Evolutionary conservation across 2,329 filamentous ascomycete genomes (phyloP).

Genomic region (Aspergillus calidoustus): DNA sequence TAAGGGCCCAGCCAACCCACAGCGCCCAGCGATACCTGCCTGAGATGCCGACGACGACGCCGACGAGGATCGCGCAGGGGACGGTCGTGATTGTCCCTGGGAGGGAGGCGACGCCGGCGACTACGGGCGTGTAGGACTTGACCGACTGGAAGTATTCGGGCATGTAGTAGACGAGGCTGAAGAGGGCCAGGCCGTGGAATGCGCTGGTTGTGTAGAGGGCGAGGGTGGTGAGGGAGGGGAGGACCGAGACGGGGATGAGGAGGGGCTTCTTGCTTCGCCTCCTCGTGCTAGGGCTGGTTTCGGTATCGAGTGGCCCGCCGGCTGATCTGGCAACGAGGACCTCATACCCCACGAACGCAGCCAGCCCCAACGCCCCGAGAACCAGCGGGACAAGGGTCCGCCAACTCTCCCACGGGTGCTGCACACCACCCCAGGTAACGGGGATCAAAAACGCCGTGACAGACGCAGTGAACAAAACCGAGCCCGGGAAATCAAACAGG

Average conservation of each 20-base stretch:
- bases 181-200: slow-evolving; percentile 20
- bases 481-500: slow-evolving; percentile 36
- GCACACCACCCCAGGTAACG: slow-evolving; percentile 35
- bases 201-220: slow-evolving; percentile 13
- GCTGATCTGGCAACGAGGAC: slow-evolving; percentile 27
- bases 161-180: slow-evolving; percentile 37
- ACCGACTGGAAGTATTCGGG: slow-evolving; percentile 55
- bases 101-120: slow-evolving; percentile 37
- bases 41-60: slow-evolving; percentile 36
- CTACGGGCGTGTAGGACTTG: slow-evolving; percentile 34
- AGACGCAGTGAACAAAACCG: slow-evolving; percentile 31
- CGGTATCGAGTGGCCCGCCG: no score
- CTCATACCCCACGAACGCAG: slow-evolving; percentile 28
- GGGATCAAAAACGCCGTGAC: slow-evolving; percentile 36
- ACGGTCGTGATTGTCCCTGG: slow-evolving; percentile 31
- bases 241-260: slow-evolving; percentile 50
- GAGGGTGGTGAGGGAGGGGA: slow-evolving; percentile 47
- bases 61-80: slow-evolving; percentile 33
- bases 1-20: slow-evolving; percentile 32
- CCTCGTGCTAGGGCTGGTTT: no score
- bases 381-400: slow-evolving; percentile 35
- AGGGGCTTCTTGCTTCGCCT: no score
- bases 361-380: slow-evolving; percentile 29
- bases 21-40: slow-evolving; percentile 41
- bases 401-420: slow-evolving; percentile 36